Conservation (phyloP, 2,329 filamentous ascomycete genomes). For the Pseudocercospora fijiensis region DNA sequence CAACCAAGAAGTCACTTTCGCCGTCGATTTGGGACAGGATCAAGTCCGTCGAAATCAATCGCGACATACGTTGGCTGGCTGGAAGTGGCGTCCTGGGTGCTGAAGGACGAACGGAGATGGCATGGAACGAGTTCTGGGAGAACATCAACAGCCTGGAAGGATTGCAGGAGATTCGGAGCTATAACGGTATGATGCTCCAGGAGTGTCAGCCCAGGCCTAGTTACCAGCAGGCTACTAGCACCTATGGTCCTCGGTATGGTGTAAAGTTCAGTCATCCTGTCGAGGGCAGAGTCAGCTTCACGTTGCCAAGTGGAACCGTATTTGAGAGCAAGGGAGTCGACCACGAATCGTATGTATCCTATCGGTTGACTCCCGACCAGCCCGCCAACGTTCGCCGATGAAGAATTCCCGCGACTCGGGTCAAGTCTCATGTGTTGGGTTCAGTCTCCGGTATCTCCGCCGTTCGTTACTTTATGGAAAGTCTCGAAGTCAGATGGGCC, state of each 20-base stretch:
- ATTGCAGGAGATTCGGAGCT: background rate
- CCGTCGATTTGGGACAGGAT: background rate
- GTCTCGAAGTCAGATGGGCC: too few relatives aligned
- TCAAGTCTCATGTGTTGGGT: too few relatives aligned
- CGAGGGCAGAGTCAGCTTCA: background rate
- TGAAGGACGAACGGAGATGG: background rate
- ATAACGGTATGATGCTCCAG: background rate
- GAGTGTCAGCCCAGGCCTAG: background rate
- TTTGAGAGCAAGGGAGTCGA: background rate
- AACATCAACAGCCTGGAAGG: background rate
- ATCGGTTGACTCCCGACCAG: too few relatives aligned
- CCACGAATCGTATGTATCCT: background rate
- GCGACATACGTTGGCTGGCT: background rate
- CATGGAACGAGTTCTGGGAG: background rate
- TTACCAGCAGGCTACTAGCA: too few relatives aligned
- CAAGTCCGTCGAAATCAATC: background rate
- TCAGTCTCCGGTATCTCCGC: too few relatives aligned
- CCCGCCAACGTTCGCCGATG: too few relatives aligned
- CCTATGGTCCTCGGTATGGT: background rate
- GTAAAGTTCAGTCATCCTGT: background rate
- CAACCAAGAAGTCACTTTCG: background rate
- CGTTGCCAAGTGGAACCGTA: background rate
- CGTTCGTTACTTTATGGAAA: too few relatives aligned
- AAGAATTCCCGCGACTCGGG: too few relatives aligned
- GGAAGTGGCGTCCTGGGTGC: background rate